Evolutionary conservation across 305 asterid species (phyloP).

Genomic region (Fraxinus sp.): DNA sequence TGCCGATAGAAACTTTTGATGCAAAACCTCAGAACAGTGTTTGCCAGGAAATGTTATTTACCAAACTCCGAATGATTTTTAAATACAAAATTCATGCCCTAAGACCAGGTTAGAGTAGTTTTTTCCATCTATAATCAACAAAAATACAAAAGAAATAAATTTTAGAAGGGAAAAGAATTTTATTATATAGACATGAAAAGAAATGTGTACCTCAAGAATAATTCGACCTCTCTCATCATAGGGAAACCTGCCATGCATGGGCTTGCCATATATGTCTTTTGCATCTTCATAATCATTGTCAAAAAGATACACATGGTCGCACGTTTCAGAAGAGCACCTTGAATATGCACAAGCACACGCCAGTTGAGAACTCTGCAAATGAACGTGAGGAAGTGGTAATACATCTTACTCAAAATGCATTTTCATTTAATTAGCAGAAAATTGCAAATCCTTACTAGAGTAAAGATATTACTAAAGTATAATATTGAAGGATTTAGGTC

Average conservation of each 20-base stretch:
- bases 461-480: not conserved
- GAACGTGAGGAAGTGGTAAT: constrained; percentile 15
- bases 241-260: constrained; percentile 93
- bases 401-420: constrained; percentile 16
- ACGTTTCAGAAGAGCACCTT: constrained; percentile 64
- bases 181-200: not conserved
- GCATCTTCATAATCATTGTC: constrained; percentile 94
- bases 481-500: constrained; percentile 3
- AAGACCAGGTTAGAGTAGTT: not conserved
- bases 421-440: constrained; percentile 16
- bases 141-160: constrained; percentile 10
- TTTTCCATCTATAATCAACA: constrained; percentile 8
- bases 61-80: not conserved
- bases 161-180: not conserved
- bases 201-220: constrained; percentile 71
- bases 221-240: constrained; percentile 93
- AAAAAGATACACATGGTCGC: constrained; percentile 93
- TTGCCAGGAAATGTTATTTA: constrained; percentile 1
- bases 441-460: constrained; percentile 5
- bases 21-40: constrained; percentile 6
- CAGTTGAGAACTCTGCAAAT: constrained; percentile 73
- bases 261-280: constrained; percentile 79
- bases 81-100: not conserved
- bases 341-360: constrained; percentile 79
- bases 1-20: not conserved